Conservation (phyloP, 148 eudicot species). For the Vaccinium corymbosum region DNA sequence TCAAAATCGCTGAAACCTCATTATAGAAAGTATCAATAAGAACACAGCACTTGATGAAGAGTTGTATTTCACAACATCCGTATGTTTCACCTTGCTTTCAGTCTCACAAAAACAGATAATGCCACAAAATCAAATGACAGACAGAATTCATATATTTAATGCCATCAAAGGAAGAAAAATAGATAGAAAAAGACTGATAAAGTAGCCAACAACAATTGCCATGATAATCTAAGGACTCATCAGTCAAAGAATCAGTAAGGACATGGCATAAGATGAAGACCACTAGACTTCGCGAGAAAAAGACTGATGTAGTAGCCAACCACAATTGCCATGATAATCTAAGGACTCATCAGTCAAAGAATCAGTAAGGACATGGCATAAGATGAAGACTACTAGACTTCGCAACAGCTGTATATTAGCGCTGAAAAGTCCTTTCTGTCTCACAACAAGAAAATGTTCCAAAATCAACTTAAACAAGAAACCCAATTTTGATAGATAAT, state of each 20-base stretch:
- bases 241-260: not conserved
- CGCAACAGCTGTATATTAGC: not conserved
- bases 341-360: not conserved
- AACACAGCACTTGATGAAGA: too few species aligned
- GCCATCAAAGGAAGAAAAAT: not conserved
- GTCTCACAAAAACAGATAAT: not conserved
- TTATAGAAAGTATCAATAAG: too few species aligned
- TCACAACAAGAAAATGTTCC: not conserved
- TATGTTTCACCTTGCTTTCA: too few species aligned
- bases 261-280: not conserved
- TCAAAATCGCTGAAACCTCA: too few species aligned
- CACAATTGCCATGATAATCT: not conserved
- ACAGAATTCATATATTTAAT: too few species aligned
- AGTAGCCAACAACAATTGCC: not conserved
- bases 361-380: not conserved
- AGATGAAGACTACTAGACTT: not conserved
- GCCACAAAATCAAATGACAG: too few species aligned
- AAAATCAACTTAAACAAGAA: not conserved
- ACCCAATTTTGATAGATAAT: not conserved
- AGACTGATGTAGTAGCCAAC: not conserved
- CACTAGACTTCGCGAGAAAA: not conserved
- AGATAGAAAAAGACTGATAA: not conserved
- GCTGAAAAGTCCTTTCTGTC: not conserved
- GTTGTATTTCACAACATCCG: too few species aligned
- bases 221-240: not conserved